phyloP scores from a whole-genome alignment of 768 basidiomycete genomes.

The Myochromella boudieri region DNA sequence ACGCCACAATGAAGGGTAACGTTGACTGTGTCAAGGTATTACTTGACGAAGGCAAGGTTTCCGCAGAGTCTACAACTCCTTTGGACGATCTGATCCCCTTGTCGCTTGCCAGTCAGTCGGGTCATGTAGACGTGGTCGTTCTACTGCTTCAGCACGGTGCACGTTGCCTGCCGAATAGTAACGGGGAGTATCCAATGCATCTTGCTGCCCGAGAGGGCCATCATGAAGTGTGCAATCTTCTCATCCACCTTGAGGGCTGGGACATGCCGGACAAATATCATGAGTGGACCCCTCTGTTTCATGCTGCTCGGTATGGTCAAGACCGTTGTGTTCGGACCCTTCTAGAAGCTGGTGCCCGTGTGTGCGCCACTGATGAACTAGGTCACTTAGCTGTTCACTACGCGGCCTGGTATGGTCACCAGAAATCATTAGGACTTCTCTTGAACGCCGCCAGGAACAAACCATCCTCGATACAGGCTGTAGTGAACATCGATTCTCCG shows the following conservation, averaged over 20 bases:
- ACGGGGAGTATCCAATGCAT: conserved; percentile 97
- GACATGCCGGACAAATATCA: conserved; percentile 94
- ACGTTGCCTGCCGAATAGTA: conserved; percentile 79
- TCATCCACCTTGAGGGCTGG: conserved; percentile 76
- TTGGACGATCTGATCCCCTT: conserved; percentile 80
- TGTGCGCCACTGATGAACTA: conserved; percentile 80
- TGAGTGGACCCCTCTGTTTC: conserved; percentile 97
- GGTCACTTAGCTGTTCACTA: conserved; percentile 88
- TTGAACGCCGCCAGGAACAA: conserved; percentile 40
- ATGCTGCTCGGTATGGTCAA: conserved; percentile 88
- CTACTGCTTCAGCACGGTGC: conserved; percentile 80
- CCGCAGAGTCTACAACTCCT: conserved; percentile 54
- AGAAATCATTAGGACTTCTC: conserved; percentile 62
- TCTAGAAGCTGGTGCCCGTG: conserved; percentile 74
- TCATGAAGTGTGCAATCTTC: conserved; percentile 73
- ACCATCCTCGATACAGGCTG: conserved; percentile 23
- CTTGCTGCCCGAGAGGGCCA: conserved; percentile 94
- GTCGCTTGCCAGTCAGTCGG: conserved; percentile 87
- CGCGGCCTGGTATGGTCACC: conserved; percentile 94
- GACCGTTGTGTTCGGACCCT: conserved; percentile 73
- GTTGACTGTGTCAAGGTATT: conserved; percentile 84
- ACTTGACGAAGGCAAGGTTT: conserved; percentile 67
- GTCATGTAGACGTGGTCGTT: conserved; percentile 79
- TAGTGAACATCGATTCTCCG: conserved; percentile 36
- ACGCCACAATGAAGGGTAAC: conserved; percentile 86